Evolutionary conservation across 768 basidiomycete species (phyloP), one percentile per base, ranked within the genome.

Genomic region (Russula brevipes): DNA sequence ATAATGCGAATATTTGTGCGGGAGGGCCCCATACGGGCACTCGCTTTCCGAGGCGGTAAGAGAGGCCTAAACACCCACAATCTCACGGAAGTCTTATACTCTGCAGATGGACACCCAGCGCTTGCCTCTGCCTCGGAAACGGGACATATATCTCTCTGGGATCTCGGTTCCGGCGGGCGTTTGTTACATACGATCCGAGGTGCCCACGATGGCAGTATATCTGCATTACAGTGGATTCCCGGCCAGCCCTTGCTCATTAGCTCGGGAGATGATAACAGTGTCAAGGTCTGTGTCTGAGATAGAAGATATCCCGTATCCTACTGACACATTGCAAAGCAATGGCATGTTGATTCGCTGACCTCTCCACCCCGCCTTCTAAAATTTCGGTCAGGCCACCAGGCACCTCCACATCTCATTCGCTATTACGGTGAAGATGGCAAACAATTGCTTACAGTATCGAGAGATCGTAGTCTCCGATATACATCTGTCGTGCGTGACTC

Each of bases 351-450:
- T 70, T 91, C 94, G 0, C 92, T 94, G 0, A 89, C 90, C 0
- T 79, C 88, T 1, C 78, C 90, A 30, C 96, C 97, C 1, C 83
- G 92, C 59, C 78, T 98, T 11, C 81, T 98, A 31, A 98, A 98
- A 77, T 92, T 84, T 73, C 85, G 97, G 51, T 88, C 92, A 0
- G 97, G 97, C 41, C 97, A 99, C 70, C 89, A 89, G 66, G 81
- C 85, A 0, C 94, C 97, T 17, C 94, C 94, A 0, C 88, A 94
- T 71, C 79, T 94, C 19, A 92, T 99, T 54, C 82, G 95, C 59
- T 98, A 93, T 74, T 98, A 97, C 73, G 96, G 95, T 12, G 86
- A 90, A n/a, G 96, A 99, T 70, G 97, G 97, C 3, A 99, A 99
- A 75, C 88, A 93, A 65, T 76, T 99, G 8, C 74, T 99, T 51